phyloP scores from a whole-genome alignment of 139 green algal genomes.

The Chlorella vulgaris region DNA sequence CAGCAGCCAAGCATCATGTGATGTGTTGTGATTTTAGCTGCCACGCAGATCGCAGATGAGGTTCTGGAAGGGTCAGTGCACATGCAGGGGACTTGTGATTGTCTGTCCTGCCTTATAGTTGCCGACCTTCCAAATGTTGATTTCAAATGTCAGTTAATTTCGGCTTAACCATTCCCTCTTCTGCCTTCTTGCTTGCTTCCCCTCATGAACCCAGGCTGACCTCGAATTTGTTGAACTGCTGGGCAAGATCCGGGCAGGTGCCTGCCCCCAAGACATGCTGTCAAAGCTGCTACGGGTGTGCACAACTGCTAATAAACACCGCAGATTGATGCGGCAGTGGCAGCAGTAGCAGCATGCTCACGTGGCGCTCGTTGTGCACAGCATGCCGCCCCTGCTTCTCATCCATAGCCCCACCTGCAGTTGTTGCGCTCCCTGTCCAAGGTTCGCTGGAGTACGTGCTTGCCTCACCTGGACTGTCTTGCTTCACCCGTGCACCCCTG shows the following conservation, averaged over 20 bases:
- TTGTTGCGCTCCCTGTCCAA: too few species aligned
- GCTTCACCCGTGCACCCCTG: not conserved
- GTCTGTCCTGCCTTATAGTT: not conserved
- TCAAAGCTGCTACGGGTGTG: constrained; percentile 22
- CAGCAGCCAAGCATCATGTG: not conserved
- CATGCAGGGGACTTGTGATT: too few species aligned
- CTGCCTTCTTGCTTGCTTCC: not conserved
- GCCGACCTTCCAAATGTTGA: not conserved
- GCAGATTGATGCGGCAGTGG: too few species aligned
- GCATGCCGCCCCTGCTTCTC: not conserved
- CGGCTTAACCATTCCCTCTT: not conserved
- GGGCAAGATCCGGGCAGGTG: constrained; percentile 54
- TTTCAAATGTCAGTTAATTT: too few species aligned
- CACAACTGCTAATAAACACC: too few species aligned
- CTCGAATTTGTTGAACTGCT: constrained; percentile 65
- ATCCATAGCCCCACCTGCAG: not conserved
- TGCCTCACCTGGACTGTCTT: too few species aligned
- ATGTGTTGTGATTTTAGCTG: not conserved
- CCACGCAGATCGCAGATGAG: not conserved
- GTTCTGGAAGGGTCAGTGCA: too few species aligned
- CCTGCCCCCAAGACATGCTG: constrained; percentile 21
- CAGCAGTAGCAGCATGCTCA: not conserved
- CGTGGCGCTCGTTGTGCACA: not conserved
- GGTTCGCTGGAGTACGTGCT: too few species aligned
- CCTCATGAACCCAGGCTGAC: constrained; percentile 33